These are phyloP conservation scores for Suaeda aralocaspica DNA, from an alignment of 148 eudicot genomes.

Conservation along the genomic window DNA sequence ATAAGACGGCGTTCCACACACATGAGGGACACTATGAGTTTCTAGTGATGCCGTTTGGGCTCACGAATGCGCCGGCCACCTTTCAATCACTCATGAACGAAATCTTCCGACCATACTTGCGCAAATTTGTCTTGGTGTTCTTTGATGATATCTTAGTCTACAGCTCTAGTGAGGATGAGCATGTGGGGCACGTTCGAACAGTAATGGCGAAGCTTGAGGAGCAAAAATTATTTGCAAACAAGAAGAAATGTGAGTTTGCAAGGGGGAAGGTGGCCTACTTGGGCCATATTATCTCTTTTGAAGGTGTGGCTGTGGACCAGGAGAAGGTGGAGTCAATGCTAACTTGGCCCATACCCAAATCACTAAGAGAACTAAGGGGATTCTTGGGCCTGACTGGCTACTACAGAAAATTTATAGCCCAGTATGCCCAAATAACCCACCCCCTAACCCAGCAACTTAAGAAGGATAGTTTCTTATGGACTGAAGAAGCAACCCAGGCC, in stretches of 20 bases:
- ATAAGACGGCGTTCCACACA: too few species aligned
- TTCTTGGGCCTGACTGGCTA: too few species aligned
- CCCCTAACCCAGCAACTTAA: background rate
- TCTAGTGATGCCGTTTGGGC: background rate
- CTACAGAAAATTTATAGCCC: too few species aligned
- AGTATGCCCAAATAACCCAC: background rate
- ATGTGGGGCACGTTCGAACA: background rate
- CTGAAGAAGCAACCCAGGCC: background rate
- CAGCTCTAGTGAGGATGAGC: background rate
- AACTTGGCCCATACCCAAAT: too few species aligned
- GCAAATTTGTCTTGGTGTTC: background rate
- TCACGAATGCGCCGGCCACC: background rate
- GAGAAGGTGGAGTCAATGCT: too few species aligned
- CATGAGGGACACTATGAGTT: background rate
- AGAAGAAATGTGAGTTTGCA: background rate
- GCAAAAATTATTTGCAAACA: too few species aligned
- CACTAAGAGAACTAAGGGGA: too few species aligned
- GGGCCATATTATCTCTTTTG: background rate
- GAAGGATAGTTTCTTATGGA: background rate
- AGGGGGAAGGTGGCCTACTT: background rate
- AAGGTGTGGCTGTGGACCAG: too few species aligned
- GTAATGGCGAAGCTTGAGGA: background rate
- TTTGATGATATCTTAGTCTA: background rate
- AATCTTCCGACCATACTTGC: too few species aligned
- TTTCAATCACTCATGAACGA: background rate